A percentile compares a stretch with the other conserved stretches of the same genome.
phyloP scores from a whole-genome alignment of 2,329 filamentous ascomycete genomes.

The Diaporthe longicolla region DNA sequence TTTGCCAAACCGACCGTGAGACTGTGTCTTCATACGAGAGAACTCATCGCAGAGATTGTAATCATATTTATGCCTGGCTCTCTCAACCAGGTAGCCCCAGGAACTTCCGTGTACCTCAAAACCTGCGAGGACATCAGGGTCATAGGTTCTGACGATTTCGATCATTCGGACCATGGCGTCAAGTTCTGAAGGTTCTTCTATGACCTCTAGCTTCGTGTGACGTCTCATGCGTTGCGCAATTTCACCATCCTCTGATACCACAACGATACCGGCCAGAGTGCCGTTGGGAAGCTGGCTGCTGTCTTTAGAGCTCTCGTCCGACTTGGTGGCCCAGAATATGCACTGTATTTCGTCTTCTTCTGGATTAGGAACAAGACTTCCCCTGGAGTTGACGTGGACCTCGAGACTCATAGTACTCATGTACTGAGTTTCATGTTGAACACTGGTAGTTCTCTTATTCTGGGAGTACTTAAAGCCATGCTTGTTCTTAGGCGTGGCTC shows the following conservation, averaged over 20 bases:
- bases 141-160: conserved; percentile 84
- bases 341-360: conserved; percentile 90
- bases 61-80: conserved; percentile 87
- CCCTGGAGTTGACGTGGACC: conserved; percentile 90
- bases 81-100: conserved; percentile 96
- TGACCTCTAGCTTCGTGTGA: conserved; percentile 74
- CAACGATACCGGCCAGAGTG: conserved; percentile 78
- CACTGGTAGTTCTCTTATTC: conserved; percentile 78
- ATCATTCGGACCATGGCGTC: conserved; percentile 89
- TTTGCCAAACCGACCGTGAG: conserved; percentile 86
- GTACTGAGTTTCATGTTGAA: conserved; percentile 88
- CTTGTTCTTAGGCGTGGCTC: conserved; percentile 84
- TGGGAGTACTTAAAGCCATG: conserved; percentile 91
- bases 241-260: conserved; percentile 74
- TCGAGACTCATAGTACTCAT: conserved; percentile 98
- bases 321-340: conserved; percentile 91
- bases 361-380: conserved; percentile 86
- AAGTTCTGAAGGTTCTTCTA: conserved; percentile 83
- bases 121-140: conserved; percentile 93
- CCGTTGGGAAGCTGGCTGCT: conserved; percentile 61
- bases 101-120: conserved; percentile 95
- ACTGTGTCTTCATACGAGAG: conserved; percentile 87
- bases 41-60: conserved; percentile 93
- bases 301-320: conserved; percentile 73
- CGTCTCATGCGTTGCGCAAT: conserved; percentile 74